Evolutionary conservation across 768 basidiomycete genomes (phyloP).

Genomic region (Boletus barrowsii): DNA sequence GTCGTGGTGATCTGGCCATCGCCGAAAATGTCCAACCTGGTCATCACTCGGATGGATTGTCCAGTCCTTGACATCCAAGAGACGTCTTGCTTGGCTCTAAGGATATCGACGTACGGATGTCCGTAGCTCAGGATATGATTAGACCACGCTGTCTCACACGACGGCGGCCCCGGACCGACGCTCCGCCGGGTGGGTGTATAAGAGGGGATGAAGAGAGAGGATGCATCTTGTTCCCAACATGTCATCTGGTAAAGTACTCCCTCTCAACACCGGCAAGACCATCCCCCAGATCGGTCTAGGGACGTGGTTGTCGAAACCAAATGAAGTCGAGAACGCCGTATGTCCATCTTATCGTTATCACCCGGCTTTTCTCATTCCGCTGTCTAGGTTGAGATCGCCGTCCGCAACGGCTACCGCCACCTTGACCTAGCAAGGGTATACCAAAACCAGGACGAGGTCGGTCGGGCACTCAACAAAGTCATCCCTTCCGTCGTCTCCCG

Average conservation of each 20-base stretch:
- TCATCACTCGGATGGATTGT: too few species aligned
- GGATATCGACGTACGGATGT: too few species aligned
- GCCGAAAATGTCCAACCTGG: too few species aligned
- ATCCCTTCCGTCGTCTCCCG: constrained; percentile 75
- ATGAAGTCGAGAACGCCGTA: constrained; percentile 75
- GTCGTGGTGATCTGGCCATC: too few species aligned
- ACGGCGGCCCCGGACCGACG: too few species aligned
- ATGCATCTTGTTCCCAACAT: constrained; percentile 22
- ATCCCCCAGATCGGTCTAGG: constrained; percentile 82
- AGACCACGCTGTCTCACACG: too few species aligned
- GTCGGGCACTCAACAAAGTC: constrained; percentile 71
- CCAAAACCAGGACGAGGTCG: constrained; percentile 75
- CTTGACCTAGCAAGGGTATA: constrained; percentile 83
- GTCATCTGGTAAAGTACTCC: constrained; percentile 40
- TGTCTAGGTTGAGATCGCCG: constrained; percentile 69
- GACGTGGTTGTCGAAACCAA: constrained; percentile 74
- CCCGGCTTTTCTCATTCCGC: neutral
- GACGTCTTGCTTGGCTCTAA: too few species aligned
- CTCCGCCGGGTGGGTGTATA: neutral
- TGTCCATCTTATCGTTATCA: constrained; percentile 11
- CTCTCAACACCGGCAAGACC: constrained; percentile 45
- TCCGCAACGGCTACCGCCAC: constrained; percentile 77
- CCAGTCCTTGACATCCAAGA: too few species aligned
- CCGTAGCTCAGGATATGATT: too few species aligned
- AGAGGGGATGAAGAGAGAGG: neutral